Evolutionary conservation across 2,329 filamentous ascomycete genomes (phyloP).

Genomic region (Aureobasidium sp.): DNA sequence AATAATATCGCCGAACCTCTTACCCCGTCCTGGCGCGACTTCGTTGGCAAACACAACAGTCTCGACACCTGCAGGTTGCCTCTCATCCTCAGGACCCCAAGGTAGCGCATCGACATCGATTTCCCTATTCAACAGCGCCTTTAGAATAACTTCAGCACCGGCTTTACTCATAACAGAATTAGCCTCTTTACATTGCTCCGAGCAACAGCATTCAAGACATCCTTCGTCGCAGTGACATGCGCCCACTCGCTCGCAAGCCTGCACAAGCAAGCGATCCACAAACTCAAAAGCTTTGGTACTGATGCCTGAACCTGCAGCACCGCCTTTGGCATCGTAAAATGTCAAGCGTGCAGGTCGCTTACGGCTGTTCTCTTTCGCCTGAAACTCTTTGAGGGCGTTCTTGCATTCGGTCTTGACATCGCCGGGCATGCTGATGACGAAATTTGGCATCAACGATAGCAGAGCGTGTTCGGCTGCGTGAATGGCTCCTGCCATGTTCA

Average conservation of each 20-base stretch:
- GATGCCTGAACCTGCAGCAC: conserved; percentile 73
- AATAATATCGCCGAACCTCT: conserved; percentile 33
- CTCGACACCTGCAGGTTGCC: conserved; percentile 65
- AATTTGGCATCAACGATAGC: conserved; percentile 78
- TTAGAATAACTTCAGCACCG: conserved; percentile 73
- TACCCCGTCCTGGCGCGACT: conserved; percentile 43
- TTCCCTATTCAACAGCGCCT: conserved; percentile 62
- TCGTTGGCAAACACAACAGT: conserved; percentile 69
- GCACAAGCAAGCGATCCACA: conserved; percentile 65
- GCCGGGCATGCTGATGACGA: conserved; percentile 80
- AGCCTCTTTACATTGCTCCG: conserved; percentile 72
- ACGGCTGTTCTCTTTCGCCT: conserved; percentile 56
- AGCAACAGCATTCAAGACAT: conserved; percentile 84
- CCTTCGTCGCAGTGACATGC: conserved; percentile 69
- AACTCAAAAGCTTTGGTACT: conserved; percentile 92
- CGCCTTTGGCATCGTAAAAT: conserved; percentile 93
- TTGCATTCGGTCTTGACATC: conserved; percentile 96
- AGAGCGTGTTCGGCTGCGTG: conserved; percentile 93
- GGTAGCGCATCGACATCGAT: conserved; percentile 79
- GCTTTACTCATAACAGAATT: conserved; percentile 94
- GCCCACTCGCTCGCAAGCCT: conserved; percentile 69
- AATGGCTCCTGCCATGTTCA: conserved; percentile 83
- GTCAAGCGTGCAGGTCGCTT: conserved; percentile 84
- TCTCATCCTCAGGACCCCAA: conserved; percentile 68
- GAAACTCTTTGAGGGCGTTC: conserved; percentile 77